These are phyloP conservation scores for Quercus variabilis DNA, from an alignment of 306 rosid genomes.

Conservation along the genomic window DNA sequence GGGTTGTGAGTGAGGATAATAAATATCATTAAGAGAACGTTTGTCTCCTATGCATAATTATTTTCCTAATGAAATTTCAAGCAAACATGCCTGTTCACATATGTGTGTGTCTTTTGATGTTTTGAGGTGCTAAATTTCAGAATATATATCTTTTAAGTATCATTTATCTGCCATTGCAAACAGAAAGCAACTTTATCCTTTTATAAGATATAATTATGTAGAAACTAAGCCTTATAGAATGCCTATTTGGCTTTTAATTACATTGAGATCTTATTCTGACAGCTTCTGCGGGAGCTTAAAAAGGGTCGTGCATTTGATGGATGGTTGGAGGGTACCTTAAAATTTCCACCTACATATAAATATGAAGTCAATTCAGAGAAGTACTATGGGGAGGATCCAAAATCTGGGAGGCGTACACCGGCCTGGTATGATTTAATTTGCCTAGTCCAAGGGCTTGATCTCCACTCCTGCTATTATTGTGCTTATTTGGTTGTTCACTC, in stretches of 20 bases:
- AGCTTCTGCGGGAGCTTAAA: slow-evolving; percentile 61
- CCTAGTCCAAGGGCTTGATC: slow-evolving; percentile 11
- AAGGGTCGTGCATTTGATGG: slow-evolving; percentile 81
- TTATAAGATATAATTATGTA: background rate
- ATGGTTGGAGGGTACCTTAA: slow-evolving; percentile 88
- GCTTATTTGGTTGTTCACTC: background rate
- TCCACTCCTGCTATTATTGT: slow-evolving; percentile 10
- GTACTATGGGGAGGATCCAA: slow-evolving; percentile 80
- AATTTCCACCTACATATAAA: slow-evolving; percentile 90
- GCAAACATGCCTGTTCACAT: no score
- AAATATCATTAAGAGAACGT: no score
- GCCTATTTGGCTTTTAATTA: slow-evolving; percentile 10
- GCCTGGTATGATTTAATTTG: slow-evolving; percentile 70
- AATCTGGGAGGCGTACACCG: slow-evolving; percentile 69
- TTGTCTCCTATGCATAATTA: background rate
- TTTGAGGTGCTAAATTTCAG: background rate
- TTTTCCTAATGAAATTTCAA: background rate
- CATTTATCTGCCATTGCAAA: background rate
- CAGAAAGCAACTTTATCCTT: background rate
- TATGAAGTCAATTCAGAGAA: slow-evolving; percentile 75
- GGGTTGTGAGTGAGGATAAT: no score
- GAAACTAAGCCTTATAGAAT: background rate
- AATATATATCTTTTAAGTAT: background rate
- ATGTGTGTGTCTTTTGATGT: background rate
- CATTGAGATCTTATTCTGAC: slow-evolving; percentile 38